Percentiles rank a stretch among this genome's conserved stretches.
Conservation (phyloP, 1,284 basidiomycete species). For the Heterobasidion parviporum region DNA sequence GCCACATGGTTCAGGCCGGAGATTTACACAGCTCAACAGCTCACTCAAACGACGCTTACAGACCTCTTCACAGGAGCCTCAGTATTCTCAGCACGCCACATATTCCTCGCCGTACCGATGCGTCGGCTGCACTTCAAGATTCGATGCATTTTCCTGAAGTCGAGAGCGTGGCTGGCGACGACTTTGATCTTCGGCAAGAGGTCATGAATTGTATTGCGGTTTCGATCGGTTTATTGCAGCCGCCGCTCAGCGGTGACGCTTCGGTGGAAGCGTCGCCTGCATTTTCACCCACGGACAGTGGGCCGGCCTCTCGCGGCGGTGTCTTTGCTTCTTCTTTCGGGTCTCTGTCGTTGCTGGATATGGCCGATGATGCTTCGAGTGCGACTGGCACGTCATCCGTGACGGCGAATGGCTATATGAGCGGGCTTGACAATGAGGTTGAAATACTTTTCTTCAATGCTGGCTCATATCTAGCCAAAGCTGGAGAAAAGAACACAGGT, state of each 20-base stretch:
- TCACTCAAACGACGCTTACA: conserved; percentile 32
- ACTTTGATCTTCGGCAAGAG: conserved; percentile 87
- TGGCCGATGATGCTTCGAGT: conserved; percentile 60
- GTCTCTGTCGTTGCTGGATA: conserved; percentile 76
- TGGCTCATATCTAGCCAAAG: conserved; percentile 80
- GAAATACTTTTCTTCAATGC: conserved; percentile 92
- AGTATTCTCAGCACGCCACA: conserved; percentile 47
- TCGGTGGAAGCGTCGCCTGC: conserved; percentile 62
- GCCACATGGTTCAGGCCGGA: conserved; percentile 13
- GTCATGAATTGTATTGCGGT: conserved; percentile 98
- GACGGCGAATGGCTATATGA: conserved; percentile 45
- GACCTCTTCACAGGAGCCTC: conserved; percentile 38
- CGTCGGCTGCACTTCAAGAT: conserved; percentile 2
- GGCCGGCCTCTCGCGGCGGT: conserved; percentile 20
- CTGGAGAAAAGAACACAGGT: conserved; percentile 87
- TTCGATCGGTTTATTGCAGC: conserved; percentile 92
- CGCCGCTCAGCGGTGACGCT: conserved; percentile 58
- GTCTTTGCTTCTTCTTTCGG: conserved; percentile 78
- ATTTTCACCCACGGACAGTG: conserved; percentile 44
- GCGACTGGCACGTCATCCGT: conserved; percentile 57
- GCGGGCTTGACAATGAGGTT: conserved; percentile 88
- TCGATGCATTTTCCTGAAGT: conserved; percentile 1
- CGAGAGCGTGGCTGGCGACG: conserved; percentile 26
- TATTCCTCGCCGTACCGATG: conserved; percentile 5
- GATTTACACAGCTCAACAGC: conserved; percentile 14